phyloP scores from a whole-genome alignment of 2,329 filamentous ascomycete genomes.

The Didymella exigua region DNA sequence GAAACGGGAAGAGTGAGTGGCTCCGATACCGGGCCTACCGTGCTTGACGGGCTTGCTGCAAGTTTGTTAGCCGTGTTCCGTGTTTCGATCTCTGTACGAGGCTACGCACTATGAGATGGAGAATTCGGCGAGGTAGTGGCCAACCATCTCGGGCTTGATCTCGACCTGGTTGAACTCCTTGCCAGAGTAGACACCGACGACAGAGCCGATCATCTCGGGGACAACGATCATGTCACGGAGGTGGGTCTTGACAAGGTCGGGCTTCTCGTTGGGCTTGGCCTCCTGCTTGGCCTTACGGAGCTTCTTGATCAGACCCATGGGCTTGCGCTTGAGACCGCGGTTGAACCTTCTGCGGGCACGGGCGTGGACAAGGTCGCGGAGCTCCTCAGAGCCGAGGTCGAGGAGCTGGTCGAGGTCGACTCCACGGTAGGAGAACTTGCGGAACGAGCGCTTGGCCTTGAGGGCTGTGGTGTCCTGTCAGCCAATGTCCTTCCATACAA shows the following conservation, averaged over 20 bases:
- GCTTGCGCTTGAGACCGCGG: constrained; percentile 99
- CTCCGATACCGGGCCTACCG: constrained; percentile 99
- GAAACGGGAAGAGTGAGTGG: constrained; percentile 99
- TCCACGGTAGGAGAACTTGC: constrained; percentile 99
- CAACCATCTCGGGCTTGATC: constrained; percentile 99
- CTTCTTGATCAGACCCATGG: constrained; percentile 99
- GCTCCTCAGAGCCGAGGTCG: constrained; percentile 97
- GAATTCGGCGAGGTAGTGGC: constrained; percentile 99
- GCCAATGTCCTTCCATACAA: constrained; percentile 24
- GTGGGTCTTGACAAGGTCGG: constrained; percentile 98
- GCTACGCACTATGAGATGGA: constrained; percentile 96
- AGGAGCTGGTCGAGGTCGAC: constrained; percentile 99
- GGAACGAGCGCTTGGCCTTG: constrained; percentile 99
- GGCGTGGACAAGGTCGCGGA: constrained; percentile 99
- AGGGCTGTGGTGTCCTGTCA: constrained; percentile 67
- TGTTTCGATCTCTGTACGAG: neutral
- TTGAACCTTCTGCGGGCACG: constrained; percentile 99
- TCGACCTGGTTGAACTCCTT: constrained; percentile 99
- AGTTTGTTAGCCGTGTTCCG: constrained; percentile 48
- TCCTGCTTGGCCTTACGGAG: constrained; percentile 80
- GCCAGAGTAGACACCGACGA: constrained; percentile 99
- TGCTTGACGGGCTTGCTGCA: constrained; percentile 99
- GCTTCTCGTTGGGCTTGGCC: constrained; percentile 91
- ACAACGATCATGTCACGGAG: constrained; percentile 99
- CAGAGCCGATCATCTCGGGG: constrained; percentile 98